Evolutionary conservation across 192 early-diverging fungal species (phyloP).

Genomic region (Coemansia sp.): DNA sequence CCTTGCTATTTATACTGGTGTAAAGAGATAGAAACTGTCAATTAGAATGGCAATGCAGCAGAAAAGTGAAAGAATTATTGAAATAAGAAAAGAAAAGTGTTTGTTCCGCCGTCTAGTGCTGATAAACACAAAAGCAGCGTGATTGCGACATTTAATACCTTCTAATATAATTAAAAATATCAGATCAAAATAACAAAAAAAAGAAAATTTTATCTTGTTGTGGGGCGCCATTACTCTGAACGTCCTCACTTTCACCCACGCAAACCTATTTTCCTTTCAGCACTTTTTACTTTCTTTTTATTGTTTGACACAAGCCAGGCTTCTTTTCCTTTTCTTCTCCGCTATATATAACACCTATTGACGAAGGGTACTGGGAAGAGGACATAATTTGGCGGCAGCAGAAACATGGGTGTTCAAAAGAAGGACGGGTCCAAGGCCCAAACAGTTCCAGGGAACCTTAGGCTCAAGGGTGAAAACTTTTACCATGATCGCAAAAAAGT

Average conservation of each 20-base stretch:
- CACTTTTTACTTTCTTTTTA: neutral
- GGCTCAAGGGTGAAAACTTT: conserved; percentile 97
- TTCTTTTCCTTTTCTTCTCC: neutral
- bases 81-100: neutral
- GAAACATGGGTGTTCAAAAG: conserved; percentile 51
- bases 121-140: neutral
- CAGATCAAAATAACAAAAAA: neutral
- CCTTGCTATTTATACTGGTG: neutral
- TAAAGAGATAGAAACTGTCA: neutral
- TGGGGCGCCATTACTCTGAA: neutral
- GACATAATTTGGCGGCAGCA: neutral
- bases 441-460: conserved; percentile 63
- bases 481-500: conserved; percentile 97
- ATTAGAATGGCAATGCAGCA: neutral
- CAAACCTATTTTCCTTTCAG: neutral
- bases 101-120: neutral
- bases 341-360: neutral
- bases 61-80: neutral
- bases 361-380: neutral
- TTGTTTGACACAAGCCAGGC: neutral
- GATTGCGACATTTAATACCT: neutral
- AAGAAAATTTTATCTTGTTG: neutral
- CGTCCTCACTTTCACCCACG: neutral
- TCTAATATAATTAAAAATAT: neutral
- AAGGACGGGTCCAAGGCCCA: conserved; percentile 52